A percentile compares a stretch with the other conserved stretches of the same genome.
Conservation (phyloP, 352 stramenopile species). For the Phytophthora pseudosyringae region DNA sequence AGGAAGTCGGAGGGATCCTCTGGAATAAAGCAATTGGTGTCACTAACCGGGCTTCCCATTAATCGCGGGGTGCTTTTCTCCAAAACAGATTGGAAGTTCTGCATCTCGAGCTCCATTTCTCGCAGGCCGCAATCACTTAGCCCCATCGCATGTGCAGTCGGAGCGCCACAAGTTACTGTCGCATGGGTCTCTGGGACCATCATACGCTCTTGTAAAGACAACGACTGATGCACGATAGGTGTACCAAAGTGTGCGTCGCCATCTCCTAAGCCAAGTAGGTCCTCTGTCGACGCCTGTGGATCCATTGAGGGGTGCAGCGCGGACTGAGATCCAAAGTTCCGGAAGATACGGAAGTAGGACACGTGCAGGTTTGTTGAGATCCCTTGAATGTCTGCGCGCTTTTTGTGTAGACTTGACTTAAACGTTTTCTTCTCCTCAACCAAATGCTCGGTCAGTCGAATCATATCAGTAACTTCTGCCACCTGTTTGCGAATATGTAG, state of each 20-base stretch:
- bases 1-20: constrained; percentile 62
- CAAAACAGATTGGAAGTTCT: constrained; percentile 64
- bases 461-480: constrained; percentile 66
- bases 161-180: constrained; percentile 82
- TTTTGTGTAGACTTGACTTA: constrained; percentile 86
- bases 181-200: constrained; percentile 65
- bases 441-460: constrained; percentile 67
- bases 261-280: constrained; percentile 60
- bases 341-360: constrained; percentile 83
- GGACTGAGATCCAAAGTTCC: constrained; percentile 53
- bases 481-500: constrained; percentile 72
- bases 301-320: constrained; percentile 21
- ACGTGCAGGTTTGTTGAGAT: constrained; percentile 88
- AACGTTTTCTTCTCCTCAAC: constrained; percentile 81
- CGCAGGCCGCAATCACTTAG: constrained; percentile 75
- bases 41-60: constrained; percentile 35
- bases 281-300: constrained; percentile 51
- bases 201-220: constrained; percentile 47
- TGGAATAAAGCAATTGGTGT: constrained; percentile 43
- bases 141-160: constrained; percentile 83
- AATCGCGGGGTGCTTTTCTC: constrained; percentile 65
- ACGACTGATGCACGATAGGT: constrained; percentile 9
- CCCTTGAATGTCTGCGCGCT: constrained; percentile 77
- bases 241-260: constrained; percentile 18
- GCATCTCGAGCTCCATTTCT: constrained; percentile 86